Conservation (phyloP, 73 alveolate species). For the Tetrahymena borealis region DNA sequence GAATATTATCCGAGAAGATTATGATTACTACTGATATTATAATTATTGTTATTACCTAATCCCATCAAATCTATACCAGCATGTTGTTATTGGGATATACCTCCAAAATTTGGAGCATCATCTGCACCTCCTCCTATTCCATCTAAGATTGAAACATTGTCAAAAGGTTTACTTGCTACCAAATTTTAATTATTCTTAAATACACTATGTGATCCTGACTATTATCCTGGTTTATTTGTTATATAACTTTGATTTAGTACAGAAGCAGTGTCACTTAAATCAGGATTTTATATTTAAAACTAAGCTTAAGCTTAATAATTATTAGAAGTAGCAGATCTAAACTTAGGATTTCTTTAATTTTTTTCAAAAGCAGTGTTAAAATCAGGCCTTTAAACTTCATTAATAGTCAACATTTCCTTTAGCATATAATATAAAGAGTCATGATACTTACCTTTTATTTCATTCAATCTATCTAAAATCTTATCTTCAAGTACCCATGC, state of each 20-base stretch:
- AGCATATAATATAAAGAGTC: constrained; percentile 20
- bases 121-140: not conserved
- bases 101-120: not conserved
- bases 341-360: constrained; percentile 14
- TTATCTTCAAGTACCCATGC: constrained; percentile 33
- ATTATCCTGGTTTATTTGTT: not conserved
- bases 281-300: not conserved
- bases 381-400: constrained; percentile 19
- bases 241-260: not conserved
- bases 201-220: not conserved
- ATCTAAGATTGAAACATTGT: not conserved
- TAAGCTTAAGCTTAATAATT: not conserved
- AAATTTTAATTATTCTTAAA: not conserved
- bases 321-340: not conserved
- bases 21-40: not conserved
- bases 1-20: not conserved
- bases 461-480: constrained; percentile 1
- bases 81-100: not conserved
- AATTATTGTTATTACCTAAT: not conserved
- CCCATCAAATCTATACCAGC: not conserved
- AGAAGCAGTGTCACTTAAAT: not conserved
- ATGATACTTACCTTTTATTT: constrained; percentile 9
- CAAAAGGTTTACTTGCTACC: not conserved
- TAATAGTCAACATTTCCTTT: constrained; percentile 28
- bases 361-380: not conserved